phyloP scores from a whole-genome alignment of 1,284 basidiomycete species.

The Moniliella sp. region DNA sequence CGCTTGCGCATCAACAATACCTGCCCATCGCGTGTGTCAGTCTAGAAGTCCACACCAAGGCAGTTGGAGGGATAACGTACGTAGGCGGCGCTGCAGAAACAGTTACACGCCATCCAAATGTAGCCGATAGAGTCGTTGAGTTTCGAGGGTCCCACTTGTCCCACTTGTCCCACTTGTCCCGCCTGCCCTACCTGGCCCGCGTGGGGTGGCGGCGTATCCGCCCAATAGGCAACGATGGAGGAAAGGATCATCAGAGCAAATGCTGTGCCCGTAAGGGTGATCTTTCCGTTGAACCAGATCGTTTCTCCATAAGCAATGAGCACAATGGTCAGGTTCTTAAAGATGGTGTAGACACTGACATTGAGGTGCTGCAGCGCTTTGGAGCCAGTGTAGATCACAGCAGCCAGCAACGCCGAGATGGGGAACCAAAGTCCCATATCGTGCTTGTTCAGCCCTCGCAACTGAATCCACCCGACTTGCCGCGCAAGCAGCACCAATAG shows the following conservation, averaged over 20 bases:
- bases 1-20: constrained; percentile 85
- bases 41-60: no score
- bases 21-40: constrained; percentile 36
- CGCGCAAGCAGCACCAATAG: constrained; percentile 55
- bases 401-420: constrained; percentile 71
- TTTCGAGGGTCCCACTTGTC: no score
- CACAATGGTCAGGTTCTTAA: constrained; percentile 97
- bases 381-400: constrained; percentile 90
- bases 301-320: constrained; percentile 95
- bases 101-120: constrained; percentile 89
- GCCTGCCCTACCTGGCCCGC: no score
- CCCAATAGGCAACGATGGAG: constrained; percentile 83
- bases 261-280: constrained; percentile 70
- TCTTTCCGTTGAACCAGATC: constrained; percentile 76
- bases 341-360: constrained; percentile 48
- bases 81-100: constrained; percentile 70
- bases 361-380: constrained; percentile 50
- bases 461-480: constrained; percentile 59
- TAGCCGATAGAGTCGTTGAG: no score
- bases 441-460: constrained; percentile 59
- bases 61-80: no score
- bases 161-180: no score
- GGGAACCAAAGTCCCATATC: constrained; percentile 87
- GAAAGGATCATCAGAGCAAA: constrained; percentile 91
- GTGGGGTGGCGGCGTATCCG: constrained; percentile 62